These are phyloP conservation scores for Eutypella sp. DNA, from an alignment of 2,329 filamentous ascomycete genomes.

Conservation along the genomic window DNA sequence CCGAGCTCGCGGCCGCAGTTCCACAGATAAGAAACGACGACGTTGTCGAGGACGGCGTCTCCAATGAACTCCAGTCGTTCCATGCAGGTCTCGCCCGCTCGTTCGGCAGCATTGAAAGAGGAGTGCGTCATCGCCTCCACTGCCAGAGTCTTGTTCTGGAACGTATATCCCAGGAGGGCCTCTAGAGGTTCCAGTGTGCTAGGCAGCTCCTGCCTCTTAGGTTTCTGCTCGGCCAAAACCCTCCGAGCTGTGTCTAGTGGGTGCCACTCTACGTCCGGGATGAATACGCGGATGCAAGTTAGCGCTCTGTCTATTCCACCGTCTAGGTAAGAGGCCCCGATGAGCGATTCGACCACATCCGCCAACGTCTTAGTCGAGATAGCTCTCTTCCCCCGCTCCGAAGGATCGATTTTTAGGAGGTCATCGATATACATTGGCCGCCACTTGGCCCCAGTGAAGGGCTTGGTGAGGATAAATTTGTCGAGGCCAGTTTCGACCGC, in stretches of 20 bases:
- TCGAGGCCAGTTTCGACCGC: constrained; percentile 62
- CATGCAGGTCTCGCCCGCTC: constrained; percentile 36
- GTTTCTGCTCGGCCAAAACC: constrained; percentile 39
- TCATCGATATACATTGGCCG: constrained; percentile 54
- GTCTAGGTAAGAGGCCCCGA: constrained; percentile 69
- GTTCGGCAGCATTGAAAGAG: constrained; percentile 44
- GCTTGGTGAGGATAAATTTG: constrained; percentile 63
- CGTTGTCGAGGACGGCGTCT: constrained; percentile 75
- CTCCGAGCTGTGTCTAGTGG: constrained; percentile 36
- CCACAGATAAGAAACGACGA: constrained; percentile 64
- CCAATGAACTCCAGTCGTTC: constrained; percentile 86
- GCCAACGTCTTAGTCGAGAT: constrained; percentile 70
- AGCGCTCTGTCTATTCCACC: constrained; percentile 62
- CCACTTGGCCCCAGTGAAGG: constrained; percentile 71
- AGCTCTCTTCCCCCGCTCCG: constrained; percentile 3
- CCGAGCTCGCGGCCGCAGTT: constrained; percentile 34
- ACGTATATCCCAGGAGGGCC: constrained; percentile 64
- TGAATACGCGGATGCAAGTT: constrained; percentile 59
- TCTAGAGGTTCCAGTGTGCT: constrained; percentile 50
- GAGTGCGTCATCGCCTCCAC: constrained; percentile 77
- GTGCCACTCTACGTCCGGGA: constrained; percentile 55
- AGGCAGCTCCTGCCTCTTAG: constrained; percentile 30
- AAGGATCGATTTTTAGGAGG: constrained; percentile 19
- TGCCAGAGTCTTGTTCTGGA: constrained; percentile 63
- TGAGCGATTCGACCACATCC: constrained; percentile 80